Evolutionary conservation across 2,329 filamentous ascomycete species (phyloP).

Genomic region (Aspergillus brunneoviolaceus): DNA sequence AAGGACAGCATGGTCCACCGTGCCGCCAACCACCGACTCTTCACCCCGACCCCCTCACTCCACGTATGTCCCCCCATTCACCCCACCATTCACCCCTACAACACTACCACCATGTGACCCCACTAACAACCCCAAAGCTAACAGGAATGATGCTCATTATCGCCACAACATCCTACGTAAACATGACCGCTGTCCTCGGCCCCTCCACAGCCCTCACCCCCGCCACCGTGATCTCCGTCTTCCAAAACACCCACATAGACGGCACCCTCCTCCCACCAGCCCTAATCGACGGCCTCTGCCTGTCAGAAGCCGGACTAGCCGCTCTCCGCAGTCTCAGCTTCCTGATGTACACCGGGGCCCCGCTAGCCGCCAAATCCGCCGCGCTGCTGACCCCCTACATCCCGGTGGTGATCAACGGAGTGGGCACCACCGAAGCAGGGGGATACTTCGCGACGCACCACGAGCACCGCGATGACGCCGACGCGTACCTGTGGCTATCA

Average conservation of each 20-base stretch:
- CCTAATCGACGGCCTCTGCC: conserved; percentile 25
- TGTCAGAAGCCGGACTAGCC: conserved; percentile 11
- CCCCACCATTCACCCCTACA: background rate
- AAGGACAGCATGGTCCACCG: conserved; percentile 13
- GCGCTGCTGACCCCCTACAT: conserved; percentile 20
- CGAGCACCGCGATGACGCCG: conserved; percentile 14
- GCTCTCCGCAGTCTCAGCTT: conserved; percentile 17
- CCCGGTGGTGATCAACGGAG: conserved; percentile 14
- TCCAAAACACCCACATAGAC: conserved; percentile 18
- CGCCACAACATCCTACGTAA: conserved; percentile 16
- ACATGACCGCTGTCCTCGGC: conserved; percentile 20
- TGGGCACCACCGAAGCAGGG: conserved; percentile 28
- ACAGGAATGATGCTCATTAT: conserved; percentile 22
- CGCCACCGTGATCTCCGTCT: conserved; percentile 15
- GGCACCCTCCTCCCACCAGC: conserved; percentile 21
- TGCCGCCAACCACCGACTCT: conserved; percentile 16
- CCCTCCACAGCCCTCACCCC: conserved; percentile 16
- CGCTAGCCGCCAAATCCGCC: conserved; percentile 27
- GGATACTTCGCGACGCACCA: conserved; percentile 17
- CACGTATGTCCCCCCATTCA: conserved; percentile 15
- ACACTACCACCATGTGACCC: background rate
- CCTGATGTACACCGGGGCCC: conserved; percentile 24
- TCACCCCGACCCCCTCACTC: conserved; percentile 25
- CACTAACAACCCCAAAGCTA: conserved; percentile 9
- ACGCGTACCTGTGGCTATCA: conserved; percentile 17